Base-by-base conservation (phyloP, 2,329 filamentous ascomycete genomes). In the Hymenoscyphus occultus region DNA sequence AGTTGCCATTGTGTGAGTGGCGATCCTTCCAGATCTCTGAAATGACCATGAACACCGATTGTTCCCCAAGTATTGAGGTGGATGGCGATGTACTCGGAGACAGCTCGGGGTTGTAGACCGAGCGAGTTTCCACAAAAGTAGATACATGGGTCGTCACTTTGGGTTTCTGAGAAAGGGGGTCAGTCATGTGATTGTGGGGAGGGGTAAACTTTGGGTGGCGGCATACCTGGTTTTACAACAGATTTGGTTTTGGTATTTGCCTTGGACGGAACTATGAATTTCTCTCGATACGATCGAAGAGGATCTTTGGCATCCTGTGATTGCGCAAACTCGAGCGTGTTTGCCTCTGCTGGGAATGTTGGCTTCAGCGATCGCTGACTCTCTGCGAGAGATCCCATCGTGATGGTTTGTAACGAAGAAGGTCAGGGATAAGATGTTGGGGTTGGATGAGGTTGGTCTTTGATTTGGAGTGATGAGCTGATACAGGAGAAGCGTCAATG, bases 111-210 rank as follows among this genome's bases (percentile, higher is more conserved):
- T 76, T 97, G 93, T 3, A 94, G 84, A 45, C 93, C 93, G 1
- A 97, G 84, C 0, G 92, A 96, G 79, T 97, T 96, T 64, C 93
- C 93, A 70, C 92, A 94, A 68, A 97, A 87, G 77, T 97, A 97
- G 65, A 92, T 88, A 65, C 83, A 84, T 59, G 80, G 78, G 35
- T 70, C 63, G 12, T 70, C 72, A 71, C 65, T 64, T 62, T 45
- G 65, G 67, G 63, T 14, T 22, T 61, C 60, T 61, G 32, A 5
- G 16, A 62, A 35, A 28, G 58, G 40, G 9, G 63, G 68, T 28
- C 61, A 56, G 60, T 69, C 65, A 72, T 35, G 59, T 69, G 63
- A 64, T 48, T 22, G 57, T 12, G 14, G 14, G 39, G 57, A 56
- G 32, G 16, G 59, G 62, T 54, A 56, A 56, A 59, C 56, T 48